Base-by-base conservation (phyloP, 2,329 filamentous ascomycete species). In the Colletotrichum scovillei region DNA sequence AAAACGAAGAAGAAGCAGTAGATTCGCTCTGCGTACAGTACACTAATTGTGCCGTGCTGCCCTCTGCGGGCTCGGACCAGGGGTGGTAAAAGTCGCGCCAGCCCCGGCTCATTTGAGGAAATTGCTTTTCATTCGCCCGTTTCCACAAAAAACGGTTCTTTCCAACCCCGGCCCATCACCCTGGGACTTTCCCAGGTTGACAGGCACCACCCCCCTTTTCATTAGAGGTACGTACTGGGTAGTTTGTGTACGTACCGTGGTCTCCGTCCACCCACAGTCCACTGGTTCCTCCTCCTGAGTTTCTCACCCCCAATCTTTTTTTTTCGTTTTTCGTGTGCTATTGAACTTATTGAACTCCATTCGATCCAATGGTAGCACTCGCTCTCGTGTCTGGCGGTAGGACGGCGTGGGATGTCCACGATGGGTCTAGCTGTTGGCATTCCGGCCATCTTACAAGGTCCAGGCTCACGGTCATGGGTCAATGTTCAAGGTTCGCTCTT, bases 41-140 rank as follows among this genome's bases (percentile, higher is more conserved):
- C 32, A 35, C 32, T 35, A 65, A 42, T 63, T 46, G 46, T 63
- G 46, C 28, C 14, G 11, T 53, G 60, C 38, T 42, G 38, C 24
- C 22, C 52, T 55, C 52, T 26, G 53, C 38, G 16, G 38, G 38
- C 60, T n/a, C 19, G 12, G 56, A 52, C 46, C 46, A 66, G 67
- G 70, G 71, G 60, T 60, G 67, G 56, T 5, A 65, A 70, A 66
- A 71, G 67, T 73, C 67, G 70, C 70, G 62, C 71, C 70, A 49
- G 70, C 70, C 67, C 67, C 55, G 42, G 56, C 42, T 75, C 74
- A 75, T 75, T 75, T 75, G 57, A 55, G 68, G 74, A 75, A 75
- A 75, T 75, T 75, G 73, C 60, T 64, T 74, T 72, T 75, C 69
- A 75, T 73, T 75, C 72, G 74, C 67, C 68, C 53, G 59, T 69